These are phyloP conservation scores for Acanthamoeba comandoni DNA, from an alignment of 208 protist genomes.

Conservation along the genomic window DNA sequence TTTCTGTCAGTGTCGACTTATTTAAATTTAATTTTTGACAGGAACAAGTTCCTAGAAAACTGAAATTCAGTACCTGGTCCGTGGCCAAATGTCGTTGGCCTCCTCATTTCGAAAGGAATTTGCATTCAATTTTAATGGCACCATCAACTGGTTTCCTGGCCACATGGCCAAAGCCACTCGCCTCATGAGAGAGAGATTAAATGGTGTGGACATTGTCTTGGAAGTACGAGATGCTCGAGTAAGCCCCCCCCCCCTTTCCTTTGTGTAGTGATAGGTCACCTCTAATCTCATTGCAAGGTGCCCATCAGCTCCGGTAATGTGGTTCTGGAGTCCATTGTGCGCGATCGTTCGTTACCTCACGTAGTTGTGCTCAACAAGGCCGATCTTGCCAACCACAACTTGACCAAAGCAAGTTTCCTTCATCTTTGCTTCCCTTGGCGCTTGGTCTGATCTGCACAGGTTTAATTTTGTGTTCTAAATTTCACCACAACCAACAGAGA, in stretches of 20 bases:
- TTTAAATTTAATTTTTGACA: constrained; percentile 7
- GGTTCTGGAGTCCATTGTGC: constrained; percentile 14
- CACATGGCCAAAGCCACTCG: constrained; percentile 62
- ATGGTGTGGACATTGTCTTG: constrained; percentile 29
- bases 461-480: not conserved
- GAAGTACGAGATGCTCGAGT: constrained; percentile 44
- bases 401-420: not conserved
- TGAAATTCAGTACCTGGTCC: no score
- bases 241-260: not conserved
- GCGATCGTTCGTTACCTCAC: constrained; percentile 4
- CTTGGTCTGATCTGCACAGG: not conserved
- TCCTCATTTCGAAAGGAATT: no score
- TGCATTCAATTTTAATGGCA: constrained; percentile 11
- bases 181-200: constrained; percentile 36
- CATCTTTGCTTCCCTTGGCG: not conserved
- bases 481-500: not conserved
- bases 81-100: not conserved
- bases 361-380: constrained; percentile 43
- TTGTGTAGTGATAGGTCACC: no score
- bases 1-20: constrained; percentile 3
- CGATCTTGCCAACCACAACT: constrained; percentile 45
- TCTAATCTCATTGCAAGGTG: no score
- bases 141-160: constrained; percentile 66
- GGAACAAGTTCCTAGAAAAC: not conserved
- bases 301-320: constrained; percentile 26